Percentiles rank a stretch among this genome's conserved stretches.
Conservation (phyloP, 495 filamentous ascomycete species). For the Evansstolkia leycettana region DNA sequence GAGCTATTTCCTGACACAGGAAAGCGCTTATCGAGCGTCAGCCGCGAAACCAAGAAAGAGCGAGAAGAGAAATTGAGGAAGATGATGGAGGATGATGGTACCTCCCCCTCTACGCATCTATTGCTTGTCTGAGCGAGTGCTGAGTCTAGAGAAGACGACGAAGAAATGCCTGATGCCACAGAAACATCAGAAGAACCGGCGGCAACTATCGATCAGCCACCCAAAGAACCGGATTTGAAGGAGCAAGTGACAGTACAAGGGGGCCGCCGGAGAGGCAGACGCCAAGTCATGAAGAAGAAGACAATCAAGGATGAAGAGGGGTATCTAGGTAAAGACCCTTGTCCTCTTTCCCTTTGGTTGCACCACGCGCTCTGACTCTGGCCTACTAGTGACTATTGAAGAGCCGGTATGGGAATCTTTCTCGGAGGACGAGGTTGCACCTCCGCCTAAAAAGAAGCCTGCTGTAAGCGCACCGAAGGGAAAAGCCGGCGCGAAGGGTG, state of each 20-base stretch:
- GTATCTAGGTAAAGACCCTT: slow-evolving; percentile 57
- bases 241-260: slow-evolving; percentile 36
- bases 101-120: slow-evolving; percentile 6
- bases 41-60: slow-evolving; percentile 50
- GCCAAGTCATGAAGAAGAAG: slow-evolving; percentile 82
- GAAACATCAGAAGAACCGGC: slow-evolving; percentile 20
- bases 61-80: slow-evolving; percentile 59
- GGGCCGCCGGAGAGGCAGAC: slow-evolving; percentile 65
- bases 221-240: slow-evolving; percentile 28
- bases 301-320: slow-evolving; percentile 86
- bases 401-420: slow-evolving; percentile 91
- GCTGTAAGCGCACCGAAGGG: slow-evolving; percentile 35
- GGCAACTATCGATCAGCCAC: slow-evolving; percentile 31
- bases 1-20: slow-evolving; percentile 39
- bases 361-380: neutral
- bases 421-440: slow-evolving; percentile 76
- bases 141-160: slow-evolving; percentile 11
- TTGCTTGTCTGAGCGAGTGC: neutral
- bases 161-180: slow-evolving; percentile 35
- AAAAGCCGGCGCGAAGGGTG: slow-evolving; percentile 47
- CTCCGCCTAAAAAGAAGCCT: slow-evolving; percentile 48
- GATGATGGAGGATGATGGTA: slow-evolving; percentile 84
- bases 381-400: slow-evolving; percentile 64
- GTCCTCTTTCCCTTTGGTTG: slow-evolving; percentile 1
- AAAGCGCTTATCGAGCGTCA: slow-evolving; percentile 20